Base-by-base conservation (phyloP, 306 rosid genomes). In the Cicer arietinum region DNA sequence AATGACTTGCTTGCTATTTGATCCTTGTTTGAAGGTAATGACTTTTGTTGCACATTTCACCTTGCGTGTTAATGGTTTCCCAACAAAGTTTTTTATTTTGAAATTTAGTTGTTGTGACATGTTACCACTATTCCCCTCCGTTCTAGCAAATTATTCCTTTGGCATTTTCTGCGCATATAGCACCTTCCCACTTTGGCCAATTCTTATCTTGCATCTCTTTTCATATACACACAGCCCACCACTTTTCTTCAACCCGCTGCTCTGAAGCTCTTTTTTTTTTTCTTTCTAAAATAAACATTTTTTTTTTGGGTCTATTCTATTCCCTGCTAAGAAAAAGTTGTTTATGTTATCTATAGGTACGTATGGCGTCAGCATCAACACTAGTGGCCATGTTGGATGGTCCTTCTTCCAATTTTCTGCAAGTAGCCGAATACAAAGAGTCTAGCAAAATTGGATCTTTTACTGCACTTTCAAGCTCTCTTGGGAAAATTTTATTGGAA, bases 371-470 rank as follows among this genome's bases (percentile, higher is more conserved):
- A 76, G 98, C 95, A 35, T 84, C 90, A 45, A 81, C 96, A 13
- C 84, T 94, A 58, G 88, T 79, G 48, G 85, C 81, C 82, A 86
- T 91, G 96, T 74, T 91, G 82, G 98, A 94, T 71, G 96, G 95
- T 66, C 90, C 85, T 45, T 80, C 97, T 66, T 84, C 97, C 78
- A 81, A 77, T 74, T 90, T 87, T 78, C 85, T 94, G 77, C 98
- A 91, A 90, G 92, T 92, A 20, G 97, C 96, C 41, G 98, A 94
- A 82, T 90, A 84, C 79, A 91, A 86, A 77, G 97, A 88, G 30
- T 80, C 94, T 48, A 84, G 88, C 78, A 94, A 90, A 85, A 85
- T 81, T 75, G 97, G 96, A 80, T 90, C 98, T 78, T 94, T 90
- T 80, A 90, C 86, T n/a, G 80, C 98, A 50, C 97, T 94, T 77